Conservation (phyloP, 208 protist species). For the Leishmania arabica region DNA sequence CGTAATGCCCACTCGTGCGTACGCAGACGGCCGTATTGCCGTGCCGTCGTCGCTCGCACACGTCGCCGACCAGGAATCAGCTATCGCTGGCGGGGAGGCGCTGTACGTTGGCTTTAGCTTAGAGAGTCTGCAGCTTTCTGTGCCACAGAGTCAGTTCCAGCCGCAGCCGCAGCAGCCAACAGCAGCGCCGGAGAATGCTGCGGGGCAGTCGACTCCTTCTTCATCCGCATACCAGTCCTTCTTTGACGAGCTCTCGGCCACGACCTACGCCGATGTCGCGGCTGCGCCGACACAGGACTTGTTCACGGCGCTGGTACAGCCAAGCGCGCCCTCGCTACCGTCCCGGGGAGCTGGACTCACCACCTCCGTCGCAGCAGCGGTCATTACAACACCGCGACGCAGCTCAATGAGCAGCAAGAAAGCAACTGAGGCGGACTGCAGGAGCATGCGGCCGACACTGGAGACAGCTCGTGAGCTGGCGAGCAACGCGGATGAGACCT, state of each 20-base stretch:
- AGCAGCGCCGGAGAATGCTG: neutral
- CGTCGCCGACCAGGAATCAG: neutral
- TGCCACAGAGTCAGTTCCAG: neutral
- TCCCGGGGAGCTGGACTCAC: neutral
- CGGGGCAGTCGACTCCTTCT: neutral
- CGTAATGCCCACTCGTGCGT: neutral
- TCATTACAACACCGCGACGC: neutral
- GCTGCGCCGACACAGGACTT: slow-evolving; percentile 18
- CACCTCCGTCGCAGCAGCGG: neutral
- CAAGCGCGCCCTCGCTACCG: neutral
- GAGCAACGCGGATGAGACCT: too few relatives aligned
- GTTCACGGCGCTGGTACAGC: neutral
- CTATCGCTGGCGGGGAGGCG: neutral
- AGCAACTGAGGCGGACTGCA: neutral
- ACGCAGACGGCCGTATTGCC: neutral
- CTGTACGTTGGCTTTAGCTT: slow-evolving; percentile 30
- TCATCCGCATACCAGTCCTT: neutral
- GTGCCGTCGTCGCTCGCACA: neutral
- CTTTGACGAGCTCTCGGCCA: neutral
- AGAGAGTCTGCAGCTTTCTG: slow-evolving; percentile 30
- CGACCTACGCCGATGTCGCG: slow-evolving; percentile 4
- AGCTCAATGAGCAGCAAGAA: neutral
- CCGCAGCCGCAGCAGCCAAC: neutral
- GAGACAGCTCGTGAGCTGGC: neutral
- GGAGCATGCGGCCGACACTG: neutral